These are phyloP conservation scores for Aspergillus flavus DNA, from an alignment of 2,329 filamentous ascomycete species.

Conservation along the genomic window DNA sequence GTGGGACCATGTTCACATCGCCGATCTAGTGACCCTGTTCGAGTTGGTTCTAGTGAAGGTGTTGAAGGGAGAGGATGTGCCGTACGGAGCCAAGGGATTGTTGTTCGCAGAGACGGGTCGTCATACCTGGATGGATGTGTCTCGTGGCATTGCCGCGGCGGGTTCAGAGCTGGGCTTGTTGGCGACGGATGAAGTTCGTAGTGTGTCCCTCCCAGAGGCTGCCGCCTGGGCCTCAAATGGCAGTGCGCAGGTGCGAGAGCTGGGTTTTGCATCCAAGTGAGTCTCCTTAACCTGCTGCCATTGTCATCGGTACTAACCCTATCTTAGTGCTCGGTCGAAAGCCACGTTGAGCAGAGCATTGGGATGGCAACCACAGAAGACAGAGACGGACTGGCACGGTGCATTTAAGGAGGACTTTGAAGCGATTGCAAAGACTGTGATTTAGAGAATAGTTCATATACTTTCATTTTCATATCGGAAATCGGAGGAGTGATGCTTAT, in stretches of 20 bases:
- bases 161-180: neutral
- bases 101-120: constrained; percentile 48
- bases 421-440: neutral
- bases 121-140: constrained; percentile 38
- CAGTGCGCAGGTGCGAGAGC: neutral
- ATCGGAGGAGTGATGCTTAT: too few species aligned
- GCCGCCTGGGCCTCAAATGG: neutral
- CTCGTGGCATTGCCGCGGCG: constrained; percentile 5
- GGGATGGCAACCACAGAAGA: neutral
- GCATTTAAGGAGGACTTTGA: neutral
- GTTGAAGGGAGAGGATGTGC: constrained; percentile 33
- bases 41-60: constrained; percentile 34
- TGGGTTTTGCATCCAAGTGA: neutral
- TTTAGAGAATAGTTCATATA: neutral
- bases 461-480: too few species aligned
- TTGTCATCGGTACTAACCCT: too few species aligned
- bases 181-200: neutral
- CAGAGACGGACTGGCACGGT: neutral
- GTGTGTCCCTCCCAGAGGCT: neutral
- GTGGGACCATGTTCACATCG: constrained; percentile 51
- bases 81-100: neutral
- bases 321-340: neutral
- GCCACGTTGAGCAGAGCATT: neutral
- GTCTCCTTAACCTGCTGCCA: neutral
- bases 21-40: constrained; percentile 49